Evolutionary conservation across 1,139 yeast genomes (phyloP), one percentile per base, ranked within the genome.

Genomic region (Blastobotrys buckinghamii): DNA sequence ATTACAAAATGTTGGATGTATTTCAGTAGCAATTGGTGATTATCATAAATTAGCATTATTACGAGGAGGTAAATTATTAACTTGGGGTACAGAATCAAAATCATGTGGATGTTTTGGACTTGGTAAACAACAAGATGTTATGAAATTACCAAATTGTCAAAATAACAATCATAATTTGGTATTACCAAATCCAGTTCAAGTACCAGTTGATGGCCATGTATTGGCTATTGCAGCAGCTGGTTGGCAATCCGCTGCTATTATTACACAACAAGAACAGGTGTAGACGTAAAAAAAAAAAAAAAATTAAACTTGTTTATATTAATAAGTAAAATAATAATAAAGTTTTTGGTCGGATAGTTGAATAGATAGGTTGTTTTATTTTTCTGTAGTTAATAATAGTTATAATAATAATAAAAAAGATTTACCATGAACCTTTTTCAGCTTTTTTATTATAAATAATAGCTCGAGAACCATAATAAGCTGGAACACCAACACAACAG

Each of bases 391-490:
- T 6, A 29, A 29, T 6, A 39, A n/a, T 22, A 22, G 9, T 15
- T 9, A 16, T 6, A 22, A 8, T 5, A 17, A 19, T 22, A 20
- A 15, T 33, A 7, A 8, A 15, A 6, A 15, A 10, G 7, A 6
- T 33, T 15, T 20, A 42, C 44, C 43, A 39, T 36, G 33, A 15
- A 29, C 51, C 51, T 48, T 51, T 50, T 41, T 50, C 53, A 37
- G 54, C 47, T 49, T 51, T 51, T 44, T 49, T 46, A 47, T 51
- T 51, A 22, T 22, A 22, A 38, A 45, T 46, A 48, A 58, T 47
- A 45, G 95, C 95, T 75, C 94, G 84, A 61, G 84, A 92, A 49
- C 84, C 69, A 78, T 84, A 87, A 74, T 70, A 79, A 59, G 84
- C 72, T 60, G 95, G 86, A 57, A 79, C 77, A 57, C 78, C 77